Evolutionary conservation across 2,329 filamentous ascomycete genomes (phyloP), one percentile per base, ranked within the genome.

Genomic region (Pezicula radicicola): DNA sequence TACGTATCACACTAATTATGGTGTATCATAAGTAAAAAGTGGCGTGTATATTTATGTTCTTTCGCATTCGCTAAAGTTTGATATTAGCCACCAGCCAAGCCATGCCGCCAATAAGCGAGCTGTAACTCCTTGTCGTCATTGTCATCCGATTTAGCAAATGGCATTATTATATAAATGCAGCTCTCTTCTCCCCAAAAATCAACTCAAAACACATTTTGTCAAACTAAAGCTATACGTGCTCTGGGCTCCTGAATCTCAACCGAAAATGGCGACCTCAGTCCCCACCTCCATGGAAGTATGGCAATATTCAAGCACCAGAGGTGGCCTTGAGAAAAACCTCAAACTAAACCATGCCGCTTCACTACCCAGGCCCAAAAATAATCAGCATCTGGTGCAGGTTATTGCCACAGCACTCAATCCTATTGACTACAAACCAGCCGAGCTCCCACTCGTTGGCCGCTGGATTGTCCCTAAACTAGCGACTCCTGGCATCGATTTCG

Each of bases 391-490:
- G 13, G 47, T 61, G 19, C 49, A 56, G 43, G 46, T 58, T 12
- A 41, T 61, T 25, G 47, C 53, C 10, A 37, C 36, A 36, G 51
- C 58, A 2, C 41, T 62, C 18, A 62, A 61, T 27, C 60, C 60
- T 1, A 50, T 79, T 27, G 85, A 88, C 72, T 80, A 83, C 74
- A 88, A 88, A 66, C 57, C 80, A 2, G 72, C 79, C 9, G 83
- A 87, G 61, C 67, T 75, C 21, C 66, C 74, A 0, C 19, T 75
- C 2, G 52, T 79, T 6, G 64, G 65, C 2, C 68, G 71, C 4
- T 55, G 72, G 19, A 36, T 73, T 1, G 65, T 77, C 45, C 61
- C 66, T 21, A 66, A 64, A 5, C 74, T 76, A 0, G 75, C 74
- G 2, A 72, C 72, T 1, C 79, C 79, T 0, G 51, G 60, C 2